A percentile compares a stretch with the other conserved stretches of the same genome.
phyloP scores from a whole-genome alignment of 1,284 basidiomycete species.

The Phaffia rhodozyma region DNA sequence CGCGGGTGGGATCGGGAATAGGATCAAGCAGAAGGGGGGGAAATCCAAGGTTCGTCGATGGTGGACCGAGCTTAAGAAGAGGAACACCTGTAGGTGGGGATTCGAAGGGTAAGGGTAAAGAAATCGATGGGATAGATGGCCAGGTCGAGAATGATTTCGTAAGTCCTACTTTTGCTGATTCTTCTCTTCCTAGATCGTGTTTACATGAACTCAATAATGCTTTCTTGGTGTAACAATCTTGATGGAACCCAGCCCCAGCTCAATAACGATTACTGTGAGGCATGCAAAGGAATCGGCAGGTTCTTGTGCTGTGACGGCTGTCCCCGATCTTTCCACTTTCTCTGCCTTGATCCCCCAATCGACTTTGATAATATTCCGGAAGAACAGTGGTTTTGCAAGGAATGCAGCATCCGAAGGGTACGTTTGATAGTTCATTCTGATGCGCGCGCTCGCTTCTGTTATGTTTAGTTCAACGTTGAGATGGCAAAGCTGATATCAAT shows the following conservation, averaged over 20 bases:
- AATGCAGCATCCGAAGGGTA: constrained; percentile 31
- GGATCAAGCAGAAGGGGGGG: neutral
- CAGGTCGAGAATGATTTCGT: no score
- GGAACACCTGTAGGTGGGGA: neutral
- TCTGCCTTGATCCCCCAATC: constrained; percentile 91
- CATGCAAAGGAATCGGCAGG: constrained; percentile 61
- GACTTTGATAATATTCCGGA: constrained; percentile 71
- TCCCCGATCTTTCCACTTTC: constrained; percentile 87
- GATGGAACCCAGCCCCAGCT: constrained; percentile 37
- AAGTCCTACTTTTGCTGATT: no score
- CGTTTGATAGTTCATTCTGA: constrained; percentile 10
- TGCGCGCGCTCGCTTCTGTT: neutral
- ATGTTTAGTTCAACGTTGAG: neutral
- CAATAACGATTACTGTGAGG: constrained; percentile 91
- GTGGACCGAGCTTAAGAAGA: neutral
- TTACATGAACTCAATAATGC: no score
- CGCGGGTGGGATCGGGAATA: no score
- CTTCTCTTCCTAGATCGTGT: no score
- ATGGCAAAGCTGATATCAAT: no score
- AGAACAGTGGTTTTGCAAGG: constrained; percentile 79
- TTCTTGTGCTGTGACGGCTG: constrained; percentile 95
- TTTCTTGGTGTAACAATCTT: no score
- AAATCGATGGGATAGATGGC: no score
- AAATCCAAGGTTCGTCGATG: neutral
- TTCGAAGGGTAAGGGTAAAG: no score